These are phyloP conservation scores for Drechslerella coelobrocha DNA, from an alignment of 2,329 filamentous ascomycete species.

Conservation along the genomic window DNA sequence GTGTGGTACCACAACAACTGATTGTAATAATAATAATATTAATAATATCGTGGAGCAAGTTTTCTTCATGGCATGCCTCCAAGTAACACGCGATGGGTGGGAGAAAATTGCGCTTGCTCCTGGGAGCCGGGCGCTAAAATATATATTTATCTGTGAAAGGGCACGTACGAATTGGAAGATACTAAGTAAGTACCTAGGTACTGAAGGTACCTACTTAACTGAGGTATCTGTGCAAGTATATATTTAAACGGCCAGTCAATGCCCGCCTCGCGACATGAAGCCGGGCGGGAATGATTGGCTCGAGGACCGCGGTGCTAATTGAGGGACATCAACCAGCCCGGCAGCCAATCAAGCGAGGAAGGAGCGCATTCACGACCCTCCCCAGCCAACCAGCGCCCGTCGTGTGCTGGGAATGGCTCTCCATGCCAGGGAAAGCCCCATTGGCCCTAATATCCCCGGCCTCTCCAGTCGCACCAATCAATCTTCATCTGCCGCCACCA, in stretches of 20 bases:
- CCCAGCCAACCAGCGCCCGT: conserved; percentile 20
- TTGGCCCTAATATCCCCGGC: background rate
- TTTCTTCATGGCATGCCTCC: too few relatives aligned
- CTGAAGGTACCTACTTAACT: background rate
- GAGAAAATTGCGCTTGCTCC: too few relatives aligned
- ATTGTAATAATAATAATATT: too few relatives aligned
- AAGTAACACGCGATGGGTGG: too few relatives aligned
- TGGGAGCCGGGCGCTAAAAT: background rate
- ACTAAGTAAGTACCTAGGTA: background rate
- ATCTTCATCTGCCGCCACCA: background rate
- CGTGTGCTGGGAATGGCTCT: too few relatives aligned
- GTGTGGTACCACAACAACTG: too few relatives aligned
- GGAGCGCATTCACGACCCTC: conserved; percentile 2
- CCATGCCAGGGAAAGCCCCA: background rate
- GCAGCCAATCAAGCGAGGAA: conserved; percentile 16
- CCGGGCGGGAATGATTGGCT: conserved; percentile 27
- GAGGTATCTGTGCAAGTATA: background rate
- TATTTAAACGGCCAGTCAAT: background rate
- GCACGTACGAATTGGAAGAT: background rate
- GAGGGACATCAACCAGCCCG: background rate
- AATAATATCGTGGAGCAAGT: too few relatives aligned
- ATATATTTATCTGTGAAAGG: background rate
- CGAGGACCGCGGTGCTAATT: background rate
- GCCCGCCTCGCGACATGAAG: conserved; percentile 31
- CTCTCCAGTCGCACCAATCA: background rate